Conservation (phyloP, 1,284 basidiomycete genomes). For the Schizopora paradoxa region DNA sequence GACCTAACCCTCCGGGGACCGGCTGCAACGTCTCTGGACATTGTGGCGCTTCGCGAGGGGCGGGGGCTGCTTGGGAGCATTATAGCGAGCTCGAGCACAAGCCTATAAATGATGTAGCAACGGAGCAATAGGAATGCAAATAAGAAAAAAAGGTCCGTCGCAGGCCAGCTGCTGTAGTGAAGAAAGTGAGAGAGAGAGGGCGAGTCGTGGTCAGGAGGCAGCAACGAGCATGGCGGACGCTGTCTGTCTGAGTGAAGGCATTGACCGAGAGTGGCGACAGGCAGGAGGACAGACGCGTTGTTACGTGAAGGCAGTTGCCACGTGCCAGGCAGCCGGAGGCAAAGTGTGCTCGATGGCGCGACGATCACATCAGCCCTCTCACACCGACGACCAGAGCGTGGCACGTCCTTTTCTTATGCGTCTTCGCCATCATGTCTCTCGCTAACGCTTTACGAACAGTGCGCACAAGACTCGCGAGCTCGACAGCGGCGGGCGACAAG, state of each 20-base stretch:
- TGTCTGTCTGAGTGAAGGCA: no score
- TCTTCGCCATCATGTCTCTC: constrained; percentile 4
- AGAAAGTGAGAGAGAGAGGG: constrained; percentile 18
- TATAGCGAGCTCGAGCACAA: neutral
- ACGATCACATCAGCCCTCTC: constrained; percentile 1
- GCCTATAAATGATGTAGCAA: no score
- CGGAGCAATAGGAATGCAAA: neutral
- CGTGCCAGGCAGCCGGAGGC: no score
- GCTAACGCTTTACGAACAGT: constrained; percentile 7
- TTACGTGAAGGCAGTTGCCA: no score
- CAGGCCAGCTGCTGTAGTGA: constrained; percentile 25
- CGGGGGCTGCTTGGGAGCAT: constrained; percentile 18
- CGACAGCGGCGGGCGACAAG: constrained; percentile 36
- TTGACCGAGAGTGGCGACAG: no score
- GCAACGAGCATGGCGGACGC: no score
- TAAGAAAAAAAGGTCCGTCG: constrained; percentile 11
- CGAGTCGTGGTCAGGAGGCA: constrained; percentile 5
- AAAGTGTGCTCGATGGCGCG: neutral
- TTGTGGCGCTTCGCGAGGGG: constrained; percentile 6
- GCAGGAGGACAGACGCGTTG: no score
- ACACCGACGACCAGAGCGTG: neutral
- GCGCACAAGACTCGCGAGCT: constrained; percentile 34
- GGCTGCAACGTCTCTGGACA: constrained; percentile 5
- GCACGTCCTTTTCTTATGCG: neutral
- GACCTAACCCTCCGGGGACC: no score